Conservation (phyloP, 306 rosid species). For the Purshia tridentata region DNA sequence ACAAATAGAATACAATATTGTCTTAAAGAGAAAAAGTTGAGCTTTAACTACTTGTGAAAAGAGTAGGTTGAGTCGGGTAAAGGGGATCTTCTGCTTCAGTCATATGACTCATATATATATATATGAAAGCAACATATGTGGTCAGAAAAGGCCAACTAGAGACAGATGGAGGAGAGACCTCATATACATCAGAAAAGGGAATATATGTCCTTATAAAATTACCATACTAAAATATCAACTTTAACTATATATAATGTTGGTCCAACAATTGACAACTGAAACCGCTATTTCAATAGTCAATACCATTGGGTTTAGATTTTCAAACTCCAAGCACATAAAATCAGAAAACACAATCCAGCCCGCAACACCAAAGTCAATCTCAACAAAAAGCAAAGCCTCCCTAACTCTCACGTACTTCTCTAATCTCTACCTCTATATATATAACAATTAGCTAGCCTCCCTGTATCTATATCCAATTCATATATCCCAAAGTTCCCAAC, state of each 20-base stretch:
- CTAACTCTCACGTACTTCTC: background rate
- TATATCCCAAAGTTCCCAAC: background rate
- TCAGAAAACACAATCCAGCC: slow-evolving; percentile 15
- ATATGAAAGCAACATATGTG: background rate
- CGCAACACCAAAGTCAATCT: slow-evolving; percentile 34
- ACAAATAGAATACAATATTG: background rate
- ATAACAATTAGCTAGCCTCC: background rate
- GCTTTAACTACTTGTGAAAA: background rate
- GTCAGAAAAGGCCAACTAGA: slow-evolving; percentile 10
- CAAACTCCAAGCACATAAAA: slow-evolving; percentile 26
- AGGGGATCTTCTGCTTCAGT: background rate
- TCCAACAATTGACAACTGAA: slow-evolving; percentile 31
- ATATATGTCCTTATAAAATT: background rate
- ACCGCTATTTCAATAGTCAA: slow-evolving; percentile 29
- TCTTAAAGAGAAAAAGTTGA: slow-evolving; percentile 10
- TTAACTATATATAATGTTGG: slow-evolving; percentile 16
- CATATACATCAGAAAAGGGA: background rate
- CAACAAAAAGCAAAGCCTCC: background rate
- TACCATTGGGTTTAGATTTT: slow-evolving; percentile 7
- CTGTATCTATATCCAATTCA: slow-evolving; percentile 8
- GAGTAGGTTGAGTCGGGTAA: slow-evolving; percentile 14
- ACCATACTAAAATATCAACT: slow-evolving; percentile 28
- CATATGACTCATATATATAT: too few relatives aligned
- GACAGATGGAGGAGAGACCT: background rate
- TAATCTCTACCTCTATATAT: background rate